Percentiles rank a stretch among this genome's conserved stretches.
These are phyloP conservation scores for Leptographium radiaticola DNA, from an alignment of 2,329 filamentous ascomycete genomes.

Conservation along the genomic window DNA sequence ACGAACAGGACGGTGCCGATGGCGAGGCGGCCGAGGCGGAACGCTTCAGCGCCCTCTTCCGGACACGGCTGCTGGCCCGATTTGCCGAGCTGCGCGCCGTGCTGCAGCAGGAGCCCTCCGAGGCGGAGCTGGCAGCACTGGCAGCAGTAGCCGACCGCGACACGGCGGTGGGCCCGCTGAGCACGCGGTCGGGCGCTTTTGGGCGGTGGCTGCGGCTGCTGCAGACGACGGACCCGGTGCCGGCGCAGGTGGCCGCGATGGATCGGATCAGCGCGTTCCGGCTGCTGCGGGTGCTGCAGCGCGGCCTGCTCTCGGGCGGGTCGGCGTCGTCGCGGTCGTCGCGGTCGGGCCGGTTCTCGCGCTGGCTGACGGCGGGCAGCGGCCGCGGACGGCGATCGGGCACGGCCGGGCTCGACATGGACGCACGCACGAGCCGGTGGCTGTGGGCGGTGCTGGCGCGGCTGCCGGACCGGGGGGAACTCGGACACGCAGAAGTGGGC, in stretches of 20 bases:
- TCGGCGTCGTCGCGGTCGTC: conserved; percentile 10
- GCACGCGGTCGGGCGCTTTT: conserved; percentile 34
- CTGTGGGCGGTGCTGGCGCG: conserved; percentile 70
- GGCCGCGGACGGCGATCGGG: background rate
- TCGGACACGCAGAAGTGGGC: conserved; percentile 64
- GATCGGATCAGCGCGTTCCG: conserved; percentile 52
- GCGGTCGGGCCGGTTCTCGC: conserved; percentile 6
- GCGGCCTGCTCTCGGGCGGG: conserved; percentile 43
- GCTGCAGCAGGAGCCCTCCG: conserved; percentile 43
- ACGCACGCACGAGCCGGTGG: conserved; percentile 64
- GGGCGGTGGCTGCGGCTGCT: conserved; percentile 39
- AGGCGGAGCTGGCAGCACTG: conserved; percentile 38
- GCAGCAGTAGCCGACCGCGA: conserved; percentile 36
- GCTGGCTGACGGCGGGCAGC: background rate
- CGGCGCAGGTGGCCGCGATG: conserved; percentile 50
- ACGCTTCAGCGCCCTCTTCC: conserved; percentile 51
- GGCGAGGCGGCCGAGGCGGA: conserved; percentile 13
- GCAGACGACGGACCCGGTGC: conserved; percentile 39
- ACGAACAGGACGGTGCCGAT: background rate
- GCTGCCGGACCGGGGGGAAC: conserved; percentile 59
- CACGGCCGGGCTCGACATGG: conserved; percentile 37
- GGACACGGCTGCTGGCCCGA: conserved; percentile 47
- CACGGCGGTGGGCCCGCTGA: conserved; percentile 41
- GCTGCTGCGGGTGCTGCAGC: conserved; percentile 53
- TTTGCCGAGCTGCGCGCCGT: conserved; percentile 52